These are phyloP conservation scores for Zymoseptoria tritici DNA, from an alignment of 2,329 filamentous ascomycete species.

Conservation along the genomic window DNA sequence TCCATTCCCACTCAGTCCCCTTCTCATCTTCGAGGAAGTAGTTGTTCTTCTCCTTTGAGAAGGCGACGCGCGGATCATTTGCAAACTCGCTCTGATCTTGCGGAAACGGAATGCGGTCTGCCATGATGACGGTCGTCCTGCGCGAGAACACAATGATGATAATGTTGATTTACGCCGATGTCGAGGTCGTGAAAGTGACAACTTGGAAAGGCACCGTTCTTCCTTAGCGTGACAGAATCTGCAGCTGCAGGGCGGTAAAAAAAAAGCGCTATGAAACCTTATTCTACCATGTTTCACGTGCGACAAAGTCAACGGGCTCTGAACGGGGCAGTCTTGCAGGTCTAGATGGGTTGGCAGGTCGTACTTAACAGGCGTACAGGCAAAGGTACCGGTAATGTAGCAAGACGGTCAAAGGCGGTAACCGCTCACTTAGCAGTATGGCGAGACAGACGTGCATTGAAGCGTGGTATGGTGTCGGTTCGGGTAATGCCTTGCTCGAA, in stretches of 20 bases:
- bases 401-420: too few relatives aligned
- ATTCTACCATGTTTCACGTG: not conserved
- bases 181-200: not conserved
- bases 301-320: too few relatives aligned
- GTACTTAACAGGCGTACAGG: too few relatives aligned
- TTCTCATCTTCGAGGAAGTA: slow-evolving; percentile 79
- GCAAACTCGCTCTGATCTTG: slow-evolving; percentile 61
- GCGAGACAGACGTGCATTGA: too few relatives aligned
- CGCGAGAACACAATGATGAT: not conserved
- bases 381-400: too few relatives aligned
- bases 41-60: slow-evolving; percentile 67
- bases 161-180: not conserved
- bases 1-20: slow-evolving; percentile 78
- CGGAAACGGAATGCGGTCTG: slow-evolving; percentile 37
- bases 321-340: too few relatives aligned
- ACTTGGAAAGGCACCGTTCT: not conserved
- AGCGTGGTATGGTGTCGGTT: too few relatives aligned
- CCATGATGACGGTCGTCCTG: slow-evolving; percentile 7
- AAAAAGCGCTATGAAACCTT: not conserved
- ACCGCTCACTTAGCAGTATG: too few relatives aligned
- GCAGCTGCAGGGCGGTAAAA: not conserved
- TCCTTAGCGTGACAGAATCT: not conserved
- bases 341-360: too few relatives aligned
- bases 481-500: too few relatives aligned
- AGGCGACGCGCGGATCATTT: slow-evolving; percentile 74